These are phyloP conservation scores for Colletotrichum lentis DNA, from an alignment of 2,329 filamentous ascomycete genomes.

Conservation along the genomic window DNA sequence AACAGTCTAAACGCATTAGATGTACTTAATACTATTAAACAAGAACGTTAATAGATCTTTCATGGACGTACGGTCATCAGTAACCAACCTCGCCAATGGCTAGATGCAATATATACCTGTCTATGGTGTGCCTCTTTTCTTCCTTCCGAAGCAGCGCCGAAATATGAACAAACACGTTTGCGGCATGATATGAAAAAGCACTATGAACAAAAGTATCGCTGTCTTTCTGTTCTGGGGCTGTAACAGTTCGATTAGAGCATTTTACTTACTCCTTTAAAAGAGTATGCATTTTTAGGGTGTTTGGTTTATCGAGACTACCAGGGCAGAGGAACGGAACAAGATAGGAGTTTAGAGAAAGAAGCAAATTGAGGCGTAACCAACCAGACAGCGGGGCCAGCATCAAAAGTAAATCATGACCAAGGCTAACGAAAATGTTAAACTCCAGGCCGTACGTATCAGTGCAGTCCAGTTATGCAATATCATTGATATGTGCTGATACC, in stretches of 20 bases:
- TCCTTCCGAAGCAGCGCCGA: too few species aligned
- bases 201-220: too few species aligned
- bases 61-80: background rate
- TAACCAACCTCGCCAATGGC: background rate
- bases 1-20: constrained; percentile 26
- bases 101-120: background rate
- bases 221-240: too few species aligned
- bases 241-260: too few species aligned
- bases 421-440: background rate
- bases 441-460: background rate
- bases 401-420: background rate
- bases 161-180: too few species aligned
- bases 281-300: background rate
- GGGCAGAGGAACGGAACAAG: background rate
- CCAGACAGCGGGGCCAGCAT: background rate
- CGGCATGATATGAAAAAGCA: too few species aligned
- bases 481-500: background rate
- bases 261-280: background rate
- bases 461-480: background rate
- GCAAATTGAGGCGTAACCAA: background rate
- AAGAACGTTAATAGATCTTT: background rate
- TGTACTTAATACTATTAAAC: constrained; percentile 32
- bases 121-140: background rate
- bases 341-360: background rate
- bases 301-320: background rate